phyloP scores from a whole-genome alignment of 352 stramenopile species.

The Thalassiosira ordinaria region DNA sequence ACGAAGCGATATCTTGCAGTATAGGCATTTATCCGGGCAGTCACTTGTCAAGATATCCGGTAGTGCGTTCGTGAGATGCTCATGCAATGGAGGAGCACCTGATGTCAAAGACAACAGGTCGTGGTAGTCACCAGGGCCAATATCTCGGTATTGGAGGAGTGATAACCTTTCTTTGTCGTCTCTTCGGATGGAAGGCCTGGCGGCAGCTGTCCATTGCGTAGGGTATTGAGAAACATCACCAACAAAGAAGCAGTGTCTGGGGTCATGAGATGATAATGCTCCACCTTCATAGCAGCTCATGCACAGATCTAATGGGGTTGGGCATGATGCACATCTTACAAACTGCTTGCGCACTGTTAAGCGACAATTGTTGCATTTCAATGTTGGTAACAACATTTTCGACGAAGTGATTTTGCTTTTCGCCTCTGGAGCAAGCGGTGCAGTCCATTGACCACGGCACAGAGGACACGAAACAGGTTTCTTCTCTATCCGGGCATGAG shows the following conservation, averaged over 20 bases:
- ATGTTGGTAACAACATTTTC: too few species aligned
- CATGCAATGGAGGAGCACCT: conserved; percentile 26
- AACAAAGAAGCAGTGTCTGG: neutral
- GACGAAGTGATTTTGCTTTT: neutral
- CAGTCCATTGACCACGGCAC: conserved; percentile 45
- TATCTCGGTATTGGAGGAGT: conserved; percentile 4
- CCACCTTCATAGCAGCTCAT: neutral
- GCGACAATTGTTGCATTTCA: too few species aligned
- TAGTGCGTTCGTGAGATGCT: conserved; percentile 25
- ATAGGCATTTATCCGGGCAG: neutral
- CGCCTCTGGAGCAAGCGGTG: neutral
- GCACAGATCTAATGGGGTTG: too few species aligned
- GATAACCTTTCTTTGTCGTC: conserved; percentile 23
- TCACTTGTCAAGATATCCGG: conserved; percentile 1
- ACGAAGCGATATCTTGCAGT: neutral
- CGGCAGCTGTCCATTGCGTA: conserved; percentile 20
- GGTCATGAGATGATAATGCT: neutral
- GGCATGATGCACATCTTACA: too few species aligned
- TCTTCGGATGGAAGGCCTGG: conserved; percentile 17
- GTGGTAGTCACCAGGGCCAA: conserved; percentile 17
- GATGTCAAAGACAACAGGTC: conserved; percentile 27
- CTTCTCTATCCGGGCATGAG: conserved; percentile 39
- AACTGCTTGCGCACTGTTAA: too few species aligned
- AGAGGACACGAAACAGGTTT: conserved; percentile 52
- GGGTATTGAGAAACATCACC: conserved; percentile 13